phyloP scores from a whole-genome alignment of 2,329 filamentous ascomycete genomes.

The Venturia effusa region DNA sequence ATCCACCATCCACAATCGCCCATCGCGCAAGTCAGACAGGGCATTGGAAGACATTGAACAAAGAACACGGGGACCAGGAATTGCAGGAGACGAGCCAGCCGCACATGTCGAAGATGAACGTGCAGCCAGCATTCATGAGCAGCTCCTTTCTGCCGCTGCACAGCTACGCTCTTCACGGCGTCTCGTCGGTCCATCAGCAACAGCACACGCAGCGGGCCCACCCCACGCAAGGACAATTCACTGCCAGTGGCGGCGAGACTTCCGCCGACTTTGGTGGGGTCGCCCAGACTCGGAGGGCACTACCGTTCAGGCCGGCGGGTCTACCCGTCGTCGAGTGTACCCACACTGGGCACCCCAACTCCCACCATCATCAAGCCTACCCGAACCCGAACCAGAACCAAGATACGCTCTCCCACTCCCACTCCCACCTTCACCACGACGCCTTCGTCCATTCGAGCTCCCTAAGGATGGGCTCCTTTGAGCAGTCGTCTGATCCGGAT shows the following conservation, averaged over 20 bases:
- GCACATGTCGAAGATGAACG: constrained; percentile 2
- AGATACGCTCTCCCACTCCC: no score
- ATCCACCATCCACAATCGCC: background rate
- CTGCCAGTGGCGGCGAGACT: background rate
- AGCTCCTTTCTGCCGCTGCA: background rate
- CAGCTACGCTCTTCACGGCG: background rate
- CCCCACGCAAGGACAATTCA: background rate
- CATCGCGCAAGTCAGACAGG: background rate
- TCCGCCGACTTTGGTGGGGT: constrained; percentile 1
- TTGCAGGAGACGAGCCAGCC: background rate
- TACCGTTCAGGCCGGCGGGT: constrained; percentile 11
- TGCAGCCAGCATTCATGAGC: constrained; percentile 5
- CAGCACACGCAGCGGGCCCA: background rate
- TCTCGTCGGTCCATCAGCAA: background rate
- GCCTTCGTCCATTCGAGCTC: constrained; percentile 10
- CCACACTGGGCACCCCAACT: constrained; percentile 6
- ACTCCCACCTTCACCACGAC: constrained; percentile 14
- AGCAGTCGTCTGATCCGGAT: constrained; percentile 37
- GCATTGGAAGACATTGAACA: background rate
- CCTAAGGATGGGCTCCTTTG: constrained; percentile 27
- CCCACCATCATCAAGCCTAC: constrained; percentile 5
- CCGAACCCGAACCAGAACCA: background rate
- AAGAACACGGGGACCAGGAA: background rate
- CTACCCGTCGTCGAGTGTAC: constrained; percentile 8
- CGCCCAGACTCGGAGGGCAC: background rate